These are phyloP conservation scores for Apiospora rasikravindrae DNA, from an alignment of 2,329 filamentous ascomycete genomes.

Conservation along the genomic window DNA sequence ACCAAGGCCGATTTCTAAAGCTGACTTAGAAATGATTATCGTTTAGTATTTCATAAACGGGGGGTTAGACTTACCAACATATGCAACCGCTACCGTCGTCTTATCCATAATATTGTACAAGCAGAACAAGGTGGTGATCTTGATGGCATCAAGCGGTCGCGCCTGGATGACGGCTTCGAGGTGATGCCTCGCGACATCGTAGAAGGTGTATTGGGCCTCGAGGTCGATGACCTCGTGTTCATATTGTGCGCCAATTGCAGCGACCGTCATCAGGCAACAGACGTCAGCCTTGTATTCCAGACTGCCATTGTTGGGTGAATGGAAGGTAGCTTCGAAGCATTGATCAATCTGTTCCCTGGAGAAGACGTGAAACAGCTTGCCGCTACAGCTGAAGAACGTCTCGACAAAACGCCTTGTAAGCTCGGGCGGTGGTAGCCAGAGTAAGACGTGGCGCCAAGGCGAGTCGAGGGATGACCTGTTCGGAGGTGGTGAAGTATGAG, in stretches of 20 bases:
- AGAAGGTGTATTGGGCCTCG: slow-evolving; percentile 29
- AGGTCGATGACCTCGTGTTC: slow-evolving; percentile 28
- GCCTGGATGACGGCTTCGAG: slow-evolving; percentile 35
- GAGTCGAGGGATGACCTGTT: background rate
- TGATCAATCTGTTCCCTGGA: slow-evolving; percentile 29
- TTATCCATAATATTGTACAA: slow-evolving; percentile 40
- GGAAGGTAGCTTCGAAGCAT: slow-evolving; percentile 29
- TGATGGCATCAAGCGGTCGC: slow-evolving; percentile 35
- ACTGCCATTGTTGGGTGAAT: slow-evolving; percentile 22
- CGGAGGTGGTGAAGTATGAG: background rate
- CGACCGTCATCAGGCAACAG: slow-evolving; percentile 34
- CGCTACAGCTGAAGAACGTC: slow-evolving; percentile 35
- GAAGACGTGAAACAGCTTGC: slow-evolving; percentile 38
- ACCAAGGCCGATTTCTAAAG: slow-evolving; percentile 34
- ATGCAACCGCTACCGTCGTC: slow-evolving; percentile 35
- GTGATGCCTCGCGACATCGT: slow-evolving; percentile 35
- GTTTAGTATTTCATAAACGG: background rate
- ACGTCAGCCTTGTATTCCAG: slow-evolving; percentile 28
- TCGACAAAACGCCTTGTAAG: slow-evolving; percentile 29
- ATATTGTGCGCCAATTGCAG: slow-evolving; percentile 37
- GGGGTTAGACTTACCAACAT: slow-evolving; percentile 32
- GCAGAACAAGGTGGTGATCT: slow-evolving; percentile 37
- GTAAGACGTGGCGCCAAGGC: slow-evolving; percentile 23
- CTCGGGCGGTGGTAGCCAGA: slow-evolving; percentile 30
- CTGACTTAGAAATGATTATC: background rate